These are phyloP conservation scores for Calocera cornea DNA, from an alignment of 768 basidiomycete genomes.

Conservation along the genomic window DNA sequence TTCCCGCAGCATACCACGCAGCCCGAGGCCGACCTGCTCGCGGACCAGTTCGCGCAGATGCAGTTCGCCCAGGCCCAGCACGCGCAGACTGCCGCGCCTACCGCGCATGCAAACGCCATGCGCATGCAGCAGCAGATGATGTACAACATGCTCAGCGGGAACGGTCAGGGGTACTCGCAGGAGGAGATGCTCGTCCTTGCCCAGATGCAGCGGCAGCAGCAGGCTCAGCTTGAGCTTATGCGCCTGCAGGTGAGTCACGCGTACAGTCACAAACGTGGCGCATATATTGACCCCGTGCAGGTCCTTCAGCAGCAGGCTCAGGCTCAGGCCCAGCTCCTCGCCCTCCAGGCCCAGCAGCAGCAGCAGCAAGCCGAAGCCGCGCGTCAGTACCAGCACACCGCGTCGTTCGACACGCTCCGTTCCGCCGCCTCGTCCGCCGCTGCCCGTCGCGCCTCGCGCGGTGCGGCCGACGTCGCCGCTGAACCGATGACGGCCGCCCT, in stretches of 20 bases:
- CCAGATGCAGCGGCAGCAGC: constrained; percentile 26
- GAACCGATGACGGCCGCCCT: constrained; percentile 74
- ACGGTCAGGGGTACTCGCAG: background rate
- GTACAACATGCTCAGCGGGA: background rate
- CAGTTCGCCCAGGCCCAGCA: constrained; percentile 35
- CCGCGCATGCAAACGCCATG: constrained; percentile 48
- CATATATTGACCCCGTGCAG: background rate
- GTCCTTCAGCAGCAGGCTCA: constrained; percentile 7
- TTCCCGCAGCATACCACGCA: constrained; percentile 39
- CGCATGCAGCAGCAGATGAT: constrained; percentile 41
- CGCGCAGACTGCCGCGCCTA: constrained; percentile 52
- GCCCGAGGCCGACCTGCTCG: constrained; percentile 34
- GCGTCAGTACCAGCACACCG: constrained; percentile 33
- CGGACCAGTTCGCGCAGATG: constrained; percentile 42
- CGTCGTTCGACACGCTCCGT: constrained; percentile 47
- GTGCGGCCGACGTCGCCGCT: constrained; percentile 49
- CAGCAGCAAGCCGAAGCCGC: constrained; percentile 30
- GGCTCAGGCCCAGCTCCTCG: background rate
- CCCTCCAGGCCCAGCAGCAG: constrained; percentile 38
- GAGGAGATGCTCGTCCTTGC: background rate
- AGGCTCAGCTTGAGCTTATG: constrained; percentile 61
- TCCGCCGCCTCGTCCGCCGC: constrained; percentile 8
- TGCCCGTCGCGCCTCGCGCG: constrained; percentile 31
- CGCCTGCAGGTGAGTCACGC: constrained; percentile 52
- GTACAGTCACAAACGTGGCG: background rate